phyloP scores from a whole-genome alignment of 441 rosid genomes.

The Arabidopsis lyrata region DNA sequence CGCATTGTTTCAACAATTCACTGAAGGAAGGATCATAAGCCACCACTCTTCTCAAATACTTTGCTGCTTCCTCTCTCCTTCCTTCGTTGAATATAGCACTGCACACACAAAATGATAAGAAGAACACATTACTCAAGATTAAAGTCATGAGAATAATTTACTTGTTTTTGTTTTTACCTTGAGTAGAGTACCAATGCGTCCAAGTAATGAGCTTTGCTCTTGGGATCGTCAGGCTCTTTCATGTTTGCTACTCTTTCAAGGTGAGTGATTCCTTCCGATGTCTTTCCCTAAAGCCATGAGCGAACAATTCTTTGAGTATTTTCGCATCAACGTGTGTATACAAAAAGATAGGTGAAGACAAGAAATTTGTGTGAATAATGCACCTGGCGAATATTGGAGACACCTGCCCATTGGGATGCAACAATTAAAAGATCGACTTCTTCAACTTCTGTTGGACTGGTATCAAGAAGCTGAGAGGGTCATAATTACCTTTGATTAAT shows the following conservation, averaged over 20 bases:
- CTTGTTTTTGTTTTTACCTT: conserved; percentile 52
- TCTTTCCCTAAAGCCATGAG: conserved; percentile 62
- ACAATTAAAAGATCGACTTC: conserved; percentile 70
- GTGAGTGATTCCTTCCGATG: conserved; percentile 67
- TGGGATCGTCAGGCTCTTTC: conserved; percentile 78
- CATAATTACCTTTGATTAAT: conserved; percentile 22
- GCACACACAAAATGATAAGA: conserved; percentile 23
- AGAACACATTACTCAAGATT: background rate
- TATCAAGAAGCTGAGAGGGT: conserved; percentile 62
- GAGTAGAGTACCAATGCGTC: conserved; percentile 74
- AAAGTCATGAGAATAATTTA: conserved; percentile 2
- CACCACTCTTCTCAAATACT: conserved; percentile 63
- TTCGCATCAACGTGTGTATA: background rate
- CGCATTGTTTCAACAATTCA: conserved; percentile 63
- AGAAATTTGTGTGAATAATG: background rate
- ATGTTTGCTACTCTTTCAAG: conserved; percentile 73
- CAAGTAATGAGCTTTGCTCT: conserved; percentile 73
- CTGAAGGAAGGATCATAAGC: conserved; percentile 67
- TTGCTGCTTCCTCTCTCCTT: conserved; percentile 78
- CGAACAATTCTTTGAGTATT: conserved; percentile 1
- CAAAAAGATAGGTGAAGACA: conserved; percentile 19
- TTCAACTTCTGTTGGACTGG: conserved; percentile 56
- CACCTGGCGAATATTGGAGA: conserved; percentile 76
- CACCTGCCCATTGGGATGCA: conserved; percentile 86
- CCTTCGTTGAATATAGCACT: conserved; percentile 69